phyloP scores from a whole-genome alignment of 495 filamentous ascomycete genomes.

The Neurospora discreta region DNA sequence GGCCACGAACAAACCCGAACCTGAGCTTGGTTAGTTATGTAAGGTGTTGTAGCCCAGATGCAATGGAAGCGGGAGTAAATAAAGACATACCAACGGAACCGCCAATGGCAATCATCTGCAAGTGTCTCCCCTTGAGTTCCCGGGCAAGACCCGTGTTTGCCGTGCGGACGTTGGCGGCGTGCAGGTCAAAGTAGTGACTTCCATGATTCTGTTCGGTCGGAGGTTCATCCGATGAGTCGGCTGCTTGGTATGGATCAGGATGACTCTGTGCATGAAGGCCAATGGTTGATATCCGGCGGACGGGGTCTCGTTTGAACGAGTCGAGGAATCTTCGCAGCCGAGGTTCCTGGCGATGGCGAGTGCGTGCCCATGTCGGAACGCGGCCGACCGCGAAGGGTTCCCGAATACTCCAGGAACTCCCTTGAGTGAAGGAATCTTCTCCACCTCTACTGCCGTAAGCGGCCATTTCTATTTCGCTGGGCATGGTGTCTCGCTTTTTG shows the following conservation, averaged over 20 bases:
- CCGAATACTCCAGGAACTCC: conserved; percentile 28
- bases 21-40: conserved; percentile 26
- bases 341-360: neutral
- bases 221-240: neutral
- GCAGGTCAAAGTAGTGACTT: conserved; percentile 59
- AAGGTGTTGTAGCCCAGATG: too few relatives aligned
- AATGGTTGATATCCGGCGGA: conserved; percentile 43
- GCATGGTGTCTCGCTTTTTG: neutral
- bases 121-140: conserved; percentile 68
- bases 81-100: conserved; percentile 69
- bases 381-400: conserved; percentile 15
- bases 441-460: neutral
- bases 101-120: conserved; percentile 96
- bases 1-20: conserved; percentile 84
- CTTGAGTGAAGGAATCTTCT: conserved; percentile 27
- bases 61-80: too few relatives aligned
- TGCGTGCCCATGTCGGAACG: neutral
- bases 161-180: conserved; percentile 61
- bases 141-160: conserved; percentile 67
- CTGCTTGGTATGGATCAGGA: conserved; percentile 24
- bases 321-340: conserved; percentile 46
- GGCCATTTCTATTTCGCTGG: neutral
- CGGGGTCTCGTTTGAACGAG: conserved; percentile 75
- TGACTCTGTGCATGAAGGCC: conserved; percentile 23
- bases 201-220: conserved; percentile 5